Percentiles rank a stretch among this genome's conserved stretches.
Conservation (phyloP, 179 eudicot genomes). For the Heliamphora pulchella region DNA sequence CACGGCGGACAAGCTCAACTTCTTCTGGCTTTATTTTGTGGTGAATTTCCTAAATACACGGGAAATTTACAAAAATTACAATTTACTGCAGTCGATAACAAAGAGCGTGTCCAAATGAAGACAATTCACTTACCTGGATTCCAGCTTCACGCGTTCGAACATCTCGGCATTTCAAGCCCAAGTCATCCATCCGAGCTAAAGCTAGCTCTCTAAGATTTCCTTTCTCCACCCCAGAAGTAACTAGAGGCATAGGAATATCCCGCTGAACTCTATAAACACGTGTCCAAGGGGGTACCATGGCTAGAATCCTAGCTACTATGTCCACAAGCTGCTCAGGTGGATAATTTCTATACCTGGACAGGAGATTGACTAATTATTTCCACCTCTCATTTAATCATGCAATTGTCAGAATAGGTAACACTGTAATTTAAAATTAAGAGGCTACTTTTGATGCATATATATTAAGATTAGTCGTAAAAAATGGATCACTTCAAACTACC, state of each 20-base stretch:
- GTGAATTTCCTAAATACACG: slow-evolving; percentile 69
- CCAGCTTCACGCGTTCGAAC: slow-evolving; percentile 99
- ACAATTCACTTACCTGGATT: slow-evolving; percentile 57
- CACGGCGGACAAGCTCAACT: slow-evolving; percentile 96
- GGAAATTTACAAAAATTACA: background rate
- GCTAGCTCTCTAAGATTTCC: slow-evolving; percentile 98
- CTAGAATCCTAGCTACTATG: slow-evolving; percentile 81
- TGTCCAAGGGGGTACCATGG: slow-evolving; percentile 99
- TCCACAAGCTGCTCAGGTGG: slow-evolving; percentile 99
- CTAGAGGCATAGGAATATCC: slow-evolving; percentile 98
- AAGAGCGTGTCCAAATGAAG: background rate
- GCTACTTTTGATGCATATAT: background rate
- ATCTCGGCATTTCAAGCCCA: slow-evolving; percentile 93
- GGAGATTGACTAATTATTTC: slow-evolving; percentile 1
- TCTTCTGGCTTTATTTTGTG: slow-evolving; percentile 93
- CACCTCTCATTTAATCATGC: background rate
- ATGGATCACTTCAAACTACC: slow-evolving; percentile 3
- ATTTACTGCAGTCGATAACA: background rate
- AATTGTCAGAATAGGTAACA: background rate
- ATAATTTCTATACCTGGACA: slow-evolving; percentile 87
- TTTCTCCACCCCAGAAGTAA: slow-evolving; percentile 98
- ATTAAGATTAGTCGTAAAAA: background rate
- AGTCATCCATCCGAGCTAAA: slow-evolving; percentile 95
- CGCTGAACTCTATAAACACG: slow-evolving; percentile 98
- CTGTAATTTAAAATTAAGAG: background rate